Evolutionary conservation across 164 flowering plant genomes (phyloP).

Genomic region (Dillenia suffruticosa): DNA sequence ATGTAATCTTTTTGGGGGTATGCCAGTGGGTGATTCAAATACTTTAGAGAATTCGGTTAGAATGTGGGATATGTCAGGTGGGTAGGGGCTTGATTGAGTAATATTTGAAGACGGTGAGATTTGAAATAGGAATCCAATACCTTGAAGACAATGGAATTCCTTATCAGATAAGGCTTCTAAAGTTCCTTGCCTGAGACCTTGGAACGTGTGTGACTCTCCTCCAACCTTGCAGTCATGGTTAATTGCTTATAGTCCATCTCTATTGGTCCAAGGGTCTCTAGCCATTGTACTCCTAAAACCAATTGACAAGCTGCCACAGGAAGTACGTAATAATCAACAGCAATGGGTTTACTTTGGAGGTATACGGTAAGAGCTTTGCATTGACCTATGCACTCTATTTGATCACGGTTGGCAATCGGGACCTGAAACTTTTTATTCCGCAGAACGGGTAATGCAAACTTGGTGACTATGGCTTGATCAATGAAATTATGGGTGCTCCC

Average conservation of each 20-base stretch:
- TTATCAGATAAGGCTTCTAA: no score
- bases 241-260: conserved; percentile 6
- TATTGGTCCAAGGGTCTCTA: conserved; percentile 12
- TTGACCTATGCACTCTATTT: conserved; percentile 3
- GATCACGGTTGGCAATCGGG: conserved; percentile 12
- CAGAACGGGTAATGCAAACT: conserved; percentile 3
- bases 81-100: no score
- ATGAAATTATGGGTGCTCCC: conserved; percentile 20
- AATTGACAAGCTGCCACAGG: conserved; percentile 14
- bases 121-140: no score
- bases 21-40: no score
- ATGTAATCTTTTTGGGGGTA: no score
- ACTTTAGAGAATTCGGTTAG: no score
- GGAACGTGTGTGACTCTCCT: no score
- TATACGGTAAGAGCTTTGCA: conserved; percentile 2
- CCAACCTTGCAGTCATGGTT: conserved; percentile 3
- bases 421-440: conserved; percentile 6
- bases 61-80: no score
- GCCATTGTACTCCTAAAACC: conserved; percentile 19
- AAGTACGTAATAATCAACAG: conserved; percentile 3
- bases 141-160: no score
- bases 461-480: conserved; percentile 5
- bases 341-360: conserved; percentile 4
- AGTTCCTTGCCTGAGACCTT: no score
- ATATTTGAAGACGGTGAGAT: no score